Evolutionary conservation across 2,329 filamentous ascomycete genomes (phyloP).

Genomic region (Sclerotinia subarctica): DNA sequence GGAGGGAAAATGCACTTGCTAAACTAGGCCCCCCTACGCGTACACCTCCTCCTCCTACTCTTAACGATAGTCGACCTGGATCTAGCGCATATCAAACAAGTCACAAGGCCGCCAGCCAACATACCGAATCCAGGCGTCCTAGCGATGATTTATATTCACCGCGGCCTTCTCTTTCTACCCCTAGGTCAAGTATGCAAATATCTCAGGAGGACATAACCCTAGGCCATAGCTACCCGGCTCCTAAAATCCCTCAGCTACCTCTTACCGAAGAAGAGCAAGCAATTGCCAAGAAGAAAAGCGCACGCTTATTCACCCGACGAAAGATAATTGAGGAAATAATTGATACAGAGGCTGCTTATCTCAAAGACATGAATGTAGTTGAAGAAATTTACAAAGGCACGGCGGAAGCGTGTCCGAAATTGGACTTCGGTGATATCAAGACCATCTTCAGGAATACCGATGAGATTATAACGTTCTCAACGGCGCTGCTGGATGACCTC

Average conservation of each 20-base stretch:
- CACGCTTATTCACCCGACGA: slow-evolving; percentile 74
- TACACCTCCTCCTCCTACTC: slow-evolving; percentile 15
- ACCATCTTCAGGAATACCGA: slow-evolving; percentile 90
- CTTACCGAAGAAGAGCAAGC: slow-evolving; percentile 41
- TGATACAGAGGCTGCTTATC: slow-evolving; percentile 87
- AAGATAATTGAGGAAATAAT: slow-evolving; percentile 88
- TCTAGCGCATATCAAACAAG: slow-evolving; percentile 35
- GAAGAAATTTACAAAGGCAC: slow-evolving; percentile 98
- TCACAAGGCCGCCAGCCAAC: slow-evolving; percentile 27
- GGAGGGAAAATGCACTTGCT: slow-evolving; percentile 11
- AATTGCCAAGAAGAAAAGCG: slow-evolving; percentile 55
- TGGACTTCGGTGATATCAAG: slow-evolving; percentile 81
- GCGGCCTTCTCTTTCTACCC: slow-evolving; percentile 33
- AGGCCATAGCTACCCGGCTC: slow-evolving; percentile 3
- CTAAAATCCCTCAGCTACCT: slow-evolving; percentile 1
- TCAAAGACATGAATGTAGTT: slow-evolving; percentile 94
- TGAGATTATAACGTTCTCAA: slow-evolving; percentile 84
- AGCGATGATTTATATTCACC: slow-evolving; percentile 37
- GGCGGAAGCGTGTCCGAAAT: slow-evolving; percentile 73
- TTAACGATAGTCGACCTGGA: slow-evolving; percentile 2
- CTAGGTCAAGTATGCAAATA: slow-evolving; percentile 20
- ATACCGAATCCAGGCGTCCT: slow-evolving; percentile 33
- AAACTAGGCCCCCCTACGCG: slow-evolving; percentile 15
- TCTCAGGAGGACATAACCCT: slow-evolving; percentile 15
- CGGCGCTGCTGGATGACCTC: slow-evolving; percentile 71